Evolutionary conservation across 257 asterid genomes (phyloP).

Genomic region (Solanum arcanum): DNA sequence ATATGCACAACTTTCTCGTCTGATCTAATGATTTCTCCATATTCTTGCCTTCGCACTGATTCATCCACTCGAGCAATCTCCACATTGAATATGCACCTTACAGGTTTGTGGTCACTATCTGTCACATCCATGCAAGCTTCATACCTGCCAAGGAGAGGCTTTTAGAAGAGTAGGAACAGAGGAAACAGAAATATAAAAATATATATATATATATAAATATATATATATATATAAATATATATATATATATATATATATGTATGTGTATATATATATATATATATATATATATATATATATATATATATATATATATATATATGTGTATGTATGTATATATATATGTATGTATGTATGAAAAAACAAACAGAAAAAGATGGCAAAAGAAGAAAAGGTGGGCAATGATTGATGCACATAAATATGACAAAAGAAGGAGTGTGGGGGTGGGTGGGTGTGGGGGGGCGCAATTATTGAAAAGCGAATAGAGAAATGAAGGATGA

Average conservation of each 20-base stretch:
- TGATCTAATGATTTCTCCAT: slow-evolving; percentile 74
- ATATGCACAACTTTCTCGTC: slow-evolving; percentile 52
- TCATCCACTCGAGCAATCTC: slow-evolving; percentile 91
- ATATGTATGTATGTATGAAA: background rate
- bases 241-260: no score
- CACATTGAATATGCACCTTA: slow-evolving; percentile 70
- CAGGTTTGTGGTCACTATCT: slow-evolving; percentile 98
- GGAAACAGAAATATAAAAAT: background rate
- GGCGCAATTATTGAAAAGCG: background rate
- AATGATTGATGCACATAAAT: background rate
- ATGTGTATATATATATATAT: no score
- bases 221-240: no score
- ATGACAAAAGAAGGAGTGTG: background rate
- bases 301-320: no score
- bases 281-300: no score
- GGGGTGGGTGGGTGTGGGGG: no score
- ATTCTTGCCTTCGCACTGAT: slow-evolving; percentile 80
- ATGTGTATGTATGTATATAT: no score
- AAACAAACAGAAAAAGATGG: background rate
- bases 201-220: background rate
- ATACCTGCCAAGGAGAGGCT: slow-evolving; percentile 41
- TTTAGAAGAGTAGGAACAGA: background rate
- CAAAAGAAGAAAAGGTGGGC: background rate
- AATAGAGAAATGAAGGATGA: background rate
- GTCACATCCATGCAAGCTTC: slow-evolving; percentile 99